Evolutionary conservation across 2,329 filamentous ascomycete genomes (phyloP).

Genomic region (Fulvia fulva): DNA sequence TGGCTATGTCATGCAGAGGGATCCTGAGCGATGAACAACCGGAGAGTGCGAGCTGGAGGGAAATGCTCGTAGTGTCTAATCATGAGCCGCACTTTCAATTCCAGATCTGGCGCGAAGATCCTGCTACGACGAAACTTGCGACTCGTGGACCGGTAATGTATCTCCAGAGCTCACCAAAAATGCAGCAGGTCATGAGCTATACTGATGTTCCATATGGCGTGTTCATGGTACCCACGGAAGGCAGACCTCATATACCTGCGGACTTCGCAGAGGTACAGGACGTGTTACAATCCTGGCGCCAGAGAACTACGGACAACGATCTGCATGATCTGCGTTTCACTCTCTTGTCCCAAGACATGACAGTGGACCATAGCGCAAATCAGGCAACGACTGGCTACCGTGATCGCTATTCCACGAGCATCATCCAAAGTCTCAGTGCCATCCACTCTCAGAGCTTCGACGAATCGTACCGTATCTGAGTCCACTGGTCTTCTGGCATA

Average conservation of each 20-base stretch:
- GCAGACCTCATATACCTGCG: background rate
- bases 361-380: background rate
- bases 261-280: background rate
- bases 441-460: background rate
- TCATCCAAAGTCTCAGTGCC: background rate
- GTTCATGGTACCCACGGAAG: background rate
- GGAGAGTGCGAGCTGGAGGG: background rate
- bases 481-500: slow-evolving; percentile 39
- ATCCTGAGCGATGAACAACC: too few relatives aligned
- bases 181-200: background rate
- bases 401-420: background rate
- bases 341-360: background rate
- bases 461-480: slow-evolving; percentile 19
- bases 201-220: background rate
- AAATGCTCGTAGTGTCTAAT: background rate
- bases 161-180: background rate
- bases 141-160: background rate
- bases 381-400: background rate
- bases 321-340: background rate
- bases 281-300: background rate
- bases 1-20: background rate
- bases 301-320: background rate
- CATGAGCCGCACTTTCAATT: background rate
- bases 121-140: background rate
- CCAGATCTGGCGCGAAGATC: background rate